Conservation (phyloP, 2,329 filamentous ascomycete genomes). For the Exophiala dermatitidis region DNA sequence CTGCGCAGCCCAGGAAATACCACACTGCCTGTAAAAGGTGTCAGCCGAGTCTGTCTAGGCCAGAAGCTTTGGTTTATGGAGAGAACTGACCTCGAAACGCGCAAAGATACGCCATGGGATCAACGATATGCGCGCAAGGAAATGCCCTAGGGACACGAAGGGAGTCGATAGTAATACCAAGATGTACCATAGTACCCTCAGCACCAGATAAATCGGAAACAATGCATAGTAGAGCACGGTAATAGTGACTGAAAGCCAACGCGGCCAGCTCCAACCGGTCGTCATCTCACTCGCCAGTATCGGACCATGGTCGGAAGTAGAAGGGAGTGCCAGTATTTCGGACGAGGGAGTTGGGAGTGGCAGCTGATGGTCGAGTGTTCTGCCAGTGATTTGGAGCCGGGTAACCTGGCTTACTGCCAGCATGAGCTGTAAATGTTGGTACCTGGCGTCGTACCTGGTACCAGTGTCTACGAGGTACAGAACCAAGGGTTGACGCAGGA, state of each 20-base stretch:
- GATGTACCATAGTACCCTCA: constrained; percentile 35
- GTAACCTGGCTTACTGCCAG: constrained; percentile 3
- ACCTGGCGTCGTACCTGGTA: too few species aligned
- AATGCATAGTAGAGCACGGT: constrained; percentile 32
- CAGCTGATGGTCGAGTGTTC: not conserved
- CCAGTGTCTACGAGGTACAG: too few species aligned
- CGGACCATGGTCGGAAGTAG: constrained; percentile 2
- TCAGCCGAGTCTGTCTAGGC: not conserved
- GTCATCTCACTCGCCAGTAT: constrained; percentile 8
- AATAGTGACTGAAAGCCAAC: constrained; percentile 25
- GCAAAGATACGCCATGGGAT: constrained; percentile 47
- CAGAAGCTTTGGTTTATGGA: not conserved
- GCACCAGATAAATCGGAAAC: constrained; percentile 33
- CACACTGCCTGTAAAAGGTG: constrained; percentile 35
- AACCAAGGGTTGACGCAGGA: too few species aligned
- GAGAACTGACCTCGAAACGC: constrained; percentile 48
- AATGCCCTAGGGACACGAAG: constrained; percentile 43
- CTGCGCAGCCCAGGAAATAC: constrained; percentile 58
- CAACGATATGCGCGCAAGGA: constrained; percentile 36
- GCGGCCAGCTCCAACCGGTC: constrained; percentile 3
- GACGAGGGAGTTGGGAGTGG: not conserved
- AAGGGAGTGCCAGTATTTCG: not conserved
- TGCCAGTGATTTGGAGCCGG: not conserved
- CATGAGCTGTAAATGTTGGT: not conserved
- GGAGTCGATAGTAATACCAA: constrained; percentile 40